Conservation (phyloP, 2,329 filamentous ascomycete genomes). For the Metarhizium rileyi region DNA sequence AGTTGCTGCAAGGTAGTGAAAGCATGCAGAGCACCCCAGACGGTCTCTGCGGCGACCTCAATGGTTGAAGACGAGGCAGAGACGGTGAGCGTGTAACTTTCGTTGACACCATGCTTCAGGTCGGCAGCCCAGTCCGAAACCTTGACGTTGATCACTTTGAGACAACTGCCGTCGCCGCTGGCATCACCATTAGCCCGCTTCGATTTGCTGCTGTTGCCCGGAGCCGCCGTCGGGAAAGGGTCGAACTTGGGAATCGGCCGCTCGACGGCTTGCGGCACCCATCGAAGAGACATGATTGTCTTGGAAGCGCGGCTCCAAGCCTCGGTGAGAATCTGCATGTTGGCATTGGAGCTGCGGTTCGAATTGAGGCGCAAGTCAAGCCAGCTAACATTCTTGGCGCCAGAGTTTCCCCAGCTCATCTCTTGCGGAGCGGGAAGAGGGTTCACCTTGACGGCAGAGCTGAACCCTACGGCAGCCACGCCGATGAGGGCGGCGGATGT, state of each 20-base stretch:
- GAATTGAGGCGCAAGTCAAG: constrained; percentile 11
- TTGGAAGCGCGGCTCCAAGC: constrained; percentile 41
- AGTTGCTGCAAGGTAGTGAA: constrained; percentile 49
- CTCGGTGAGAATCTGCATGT: constrained; percentile 23
- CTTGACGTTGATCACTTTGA: constrained; percentile 35
- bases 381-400: constrained; percentile 11
- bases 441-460: constrained; percentile 16
- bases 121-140: constrained; percentile 34
- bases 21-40: constrained; percentile 45
- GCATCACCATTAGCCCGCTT: constrained; percentile 18
- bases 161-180: constrained; percentile 10
- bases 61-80: constrained; percentile 27
- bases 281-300: constrained; percentile 38
- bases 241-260: constrained; percentile 39
- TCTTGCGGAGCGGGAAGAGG: constrained; percentile 17
- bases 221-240: constrained; percentile 37
- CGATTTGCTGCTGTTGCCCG: constrained; percentile 15
- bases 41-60: constrained; percentile 36
- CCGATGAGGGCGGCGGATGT: background rate
- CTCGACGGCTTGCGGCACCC: constrained; percentile 43
- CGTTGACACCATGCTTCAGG: constrained; percentile 45
- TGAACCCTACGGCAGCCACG: constrained; percentile 6
- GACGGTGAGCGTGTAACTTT: constrained; percentile 43
- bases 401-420: constrained; percentile 16
- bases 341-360: background rate